Conservation (phyloP, 1,139 yeast species). For the Zygotorulaspora mrakii region DNA sequence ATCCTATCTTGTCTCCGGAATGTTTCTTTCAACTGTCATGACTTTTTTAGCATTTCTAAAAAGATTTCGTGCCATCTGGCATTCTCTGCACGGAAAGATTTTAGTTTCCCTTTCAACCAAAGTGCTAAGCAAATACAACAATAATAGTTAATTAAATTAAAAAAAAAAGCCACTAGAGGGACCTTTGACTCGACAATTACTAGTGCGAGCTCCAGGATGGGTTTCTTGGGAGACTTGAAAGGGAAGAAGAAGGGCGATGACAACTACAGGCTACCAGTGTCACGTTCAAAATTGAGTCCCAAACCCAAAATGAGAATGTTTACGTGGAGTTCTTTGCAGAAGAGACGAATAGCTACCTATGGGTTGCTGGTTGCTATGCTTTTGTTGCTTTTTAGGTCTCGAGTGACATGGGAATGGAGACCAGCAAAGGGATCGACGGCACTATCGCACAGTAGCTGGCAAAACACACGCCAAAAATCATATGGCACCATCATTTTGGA, state of each 20-base stretch:
- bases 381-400: constrained; percentile 3
- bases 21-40: background rate
- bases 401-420: background rate
- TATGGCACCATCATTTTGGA: constrained; percentile 19
- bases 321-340: constrained; percentile 6
- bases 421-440: background rate
- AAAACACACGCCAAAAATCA: background rate
- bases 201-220: constrained; percentile 3
- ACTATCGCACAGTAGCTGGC: background rate
- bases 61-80: too few species aligned
- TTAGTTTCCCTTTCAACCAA: constrained; percentile 2
- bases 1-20: too few species aligned
- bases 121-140: background rate
- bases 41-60: too few species aligned
- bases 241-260: constrained; percentile 15
- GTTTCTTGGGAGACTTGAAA: constrained; percentile 12
- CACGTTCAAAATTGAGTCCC: constrained; percentile 16
- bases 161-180: background rate
- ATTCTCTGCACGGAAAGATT: constrained; percentile 1
- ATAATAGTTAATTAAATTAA: background rate
- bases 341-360: constrained; percentile 10
- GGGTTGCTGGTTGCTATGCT: constrained; percentile 1
- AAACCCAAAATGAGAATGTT: constrained; percentile 6
- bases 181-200: background rate
- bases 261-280: constrained; percentile 12